phyloP scores from a whole-genome alignment of 768 basidiomycete genomes.

The Kwoniella sp. region DNA sequence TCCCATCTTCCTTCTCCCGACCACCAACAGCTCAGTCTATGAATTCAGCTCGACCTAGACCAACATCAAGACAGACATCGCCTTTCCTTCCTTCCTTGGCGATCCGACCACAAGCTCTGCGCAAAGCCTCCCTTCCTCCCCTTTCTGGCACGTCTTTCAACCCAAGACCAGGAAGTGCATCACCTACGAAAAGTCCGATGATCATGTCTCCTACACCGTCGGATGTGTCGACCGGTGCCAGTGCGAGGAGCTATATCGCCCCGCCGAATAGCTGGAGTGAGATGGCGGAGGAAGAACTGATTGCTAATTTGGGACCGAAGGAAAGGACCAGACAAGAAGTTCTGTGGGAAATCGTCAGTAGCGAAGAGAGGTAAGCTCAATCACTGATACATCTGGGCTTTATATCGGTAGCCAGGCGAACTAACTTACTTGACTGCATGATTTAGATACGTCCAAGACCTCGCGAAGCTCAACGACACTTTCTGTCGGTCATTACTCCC shows the following conservation, averaged over 20 bases:
- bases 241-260: constrained; percentile 34
- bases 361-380: constrained; percentile 78
- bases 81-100: constrained; percentile 22
- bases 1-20: constrained; percentile 3
- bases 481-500: constrained; percentile 89
- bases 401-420: too few species aligned
- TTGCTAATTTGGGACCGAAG: constrained; percentile 86
- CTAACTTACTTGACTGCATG: background rate
- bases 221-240: constrained; percentile 20
- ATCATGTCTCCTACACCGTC: constrained; percentile 35
- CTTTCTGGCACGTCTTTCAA: background rate
- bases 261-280: constrained; percentile 72
- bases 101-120: constrained; percentile 15
- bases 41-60: constrained; percentile 16
- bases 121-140: constrained; percentile 34
- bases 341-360: constrained; percentile 92
- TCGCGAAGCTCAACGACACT: constrained; percentile 87
- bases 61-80: constrained; percentile 21
- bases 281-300: constrained; percentile 89
- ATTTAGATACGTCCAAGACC: constrained; percentile 83
- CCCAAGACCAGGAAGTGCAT: constrained; percentile 6
- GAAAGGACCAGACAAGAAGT: constrained; percentile 96
- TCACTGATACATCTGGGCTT: too few species aligned
- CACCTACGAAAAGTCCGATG: constrained; percentile 24
- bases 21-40: constrained; percentile 15